Base-by-base conservation (phyloP, 1,139 yeast species). In the Geotrichum reessii region DNA sequence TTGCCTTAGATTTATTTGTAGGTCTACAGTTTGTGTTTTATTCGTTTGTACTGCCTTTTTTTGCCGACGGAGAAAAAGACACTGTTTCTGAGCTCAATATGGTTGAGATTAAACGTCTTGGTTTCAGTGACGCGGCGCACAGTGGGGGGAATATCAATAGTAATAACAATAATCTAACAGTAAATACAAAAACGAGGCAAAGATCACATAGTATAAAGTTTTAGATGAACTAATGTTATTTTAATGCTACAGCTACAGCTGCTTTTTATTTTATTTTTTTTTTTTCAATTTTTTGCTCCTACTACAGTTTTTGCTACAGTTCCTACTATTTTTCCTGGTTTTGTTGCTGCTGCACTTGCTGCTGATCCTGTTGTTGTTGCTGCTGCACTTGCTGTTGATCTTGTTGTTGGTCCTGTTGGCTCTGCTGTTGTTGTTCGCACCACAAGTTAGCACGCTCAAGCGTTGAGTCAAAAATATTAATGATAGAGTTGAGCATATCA, bases 401-500 rank as follows among this genome's bases (percentile, higher is more conserved):
- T 28, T 28, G 31, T 28, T 28, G 31, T 28, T 31, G 37, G 6
- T 31, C n/a, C n/a, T 37, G 44, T n/a, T 37, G 44, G 3, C n/a
- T 9, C 21, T 37, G 37, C n/a, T 31, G 44, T 12, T 37, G 44
- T 17, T 37, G 44, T n/a, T 37, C 19, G n/a, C 44, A 37, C 44
- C 44, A 37, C 21, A n/a, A 75, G 69, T 92, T 97, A 0, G 97
- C 97, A 64, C 85, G 84, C 54, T 82, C 86, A 61, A 93, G 76
- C 58, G 92, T 91, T 48, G 87, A 92, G 69, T 87, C 92, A 63
- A 95, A 91, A 9, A 91, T 92, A 54, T 80, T 80, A 62, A 91
- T 90, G 40, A 93, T 85, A 62, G 87, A 87, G 50, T 86, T 80
- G 52, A 93, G 86, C 92, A 92, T 90, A 52, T 87, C 95, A 58